Percentiles rank a stretch among this genome's conserved stretches.
phyloP scores from a whole-genome alignment of 2,329 filamentous ascomycete genomes.

The Exophiala mesophila region DNA sequence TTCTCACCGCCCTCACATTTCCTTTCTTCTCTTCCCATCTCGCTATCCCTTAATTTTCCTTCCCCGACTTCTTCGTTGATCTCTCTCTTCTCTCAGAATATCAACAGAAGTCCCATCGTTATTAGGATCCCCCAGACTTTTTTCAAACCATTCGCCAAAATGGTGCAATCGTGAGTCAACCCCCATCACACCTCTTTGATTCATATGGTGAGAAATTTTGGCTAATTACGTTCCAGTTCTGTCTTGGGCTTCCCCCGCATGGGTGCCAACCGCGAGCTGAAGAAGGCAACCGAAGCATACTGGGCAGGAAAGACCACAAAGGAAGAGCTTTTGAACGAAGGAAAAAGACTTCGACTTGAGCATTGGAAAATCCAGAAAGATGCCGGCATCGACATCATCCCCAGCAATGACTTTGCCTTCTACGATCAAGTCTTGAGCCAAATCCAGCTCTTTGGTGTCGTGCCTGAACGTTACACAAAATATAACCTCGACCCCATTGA shows the following conservation, averaged over 20 bases:
- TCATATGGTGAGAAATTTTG: too few relatives aligned
- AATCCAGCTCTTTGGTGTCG: conserved; percentile 93
- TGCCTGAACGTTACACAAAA: conserved; percentile 89
- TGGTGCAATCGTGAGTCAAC: conserved; percentile 56
- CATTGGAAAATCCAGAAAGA: conserved; percentile 99
- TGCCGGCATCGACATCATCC: conserved; percentile 94
- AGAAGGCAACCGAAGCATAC: conserved; percentile 99
- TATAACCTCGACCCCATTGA: conserved; percentile 83
- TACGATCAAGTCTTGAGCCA: conserved; percentile 98
- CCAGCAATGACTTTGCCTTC: conserved; percentile 98
- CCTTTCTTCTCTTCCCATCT: too few relatives aligned
- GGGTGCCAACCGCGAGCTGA: conserved; percentile 97
- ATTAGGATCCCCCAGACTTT: not conserved
- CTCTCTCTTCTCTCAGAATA: too few relatives aligned
- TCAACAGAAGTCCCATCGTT: too few relatives aligned
- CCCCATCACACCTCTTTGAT: too few relatives aligned
- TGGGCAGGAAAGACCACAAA: conserved; percentile 95
- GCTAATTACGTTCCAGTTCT: too few relatives aligned
- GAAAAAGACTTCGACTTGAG: conserved; percentile 89
- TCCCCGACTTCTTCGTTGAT: not conserved
- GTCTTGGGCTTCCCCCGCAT: conserved; percentile 99
- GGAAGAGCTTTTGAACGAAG: conserved; percentile 84
- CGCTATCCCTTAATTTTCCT: conserved; percentile 8
- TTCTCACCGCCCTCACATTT: not conserved
- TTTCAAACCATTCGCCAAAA: conserved; percentile 36